These are phyloP conservation scores for Annona cherimola DNA, from an alignment of 164 flowering plant genomes.

Conservation along the genomic window DNA sequence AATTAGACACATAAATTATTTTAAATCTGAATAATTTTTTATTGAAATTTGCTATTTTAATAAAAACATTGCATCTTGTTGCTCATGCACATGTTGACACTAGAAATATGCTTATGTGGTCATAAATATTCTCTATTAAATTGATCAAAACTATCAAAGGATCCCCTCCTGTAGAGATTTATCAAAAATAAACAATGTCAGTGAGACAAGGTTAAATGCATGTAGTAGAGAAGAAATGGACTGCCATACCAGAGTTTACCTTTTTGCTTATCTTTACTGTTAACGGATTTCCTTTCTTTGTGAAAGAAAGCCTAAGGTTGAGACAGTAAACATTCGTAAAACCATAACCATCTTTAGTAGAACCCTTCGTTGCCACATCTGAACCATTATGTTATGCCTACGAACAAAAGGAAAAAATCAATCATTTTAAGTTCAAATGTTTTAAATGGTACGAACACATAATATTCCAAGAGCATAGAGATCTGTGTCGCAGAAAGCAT, in stretches of 20 bases:
- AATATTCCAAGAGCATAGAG: too few species aligned
- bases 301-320: conserved; percentile 52
- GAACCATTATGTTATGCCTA: conserved; percentile 85
- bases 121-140: too few species aligned
- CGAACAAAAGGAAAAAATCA: conserved; percentile 1
- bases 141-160: too few species aligned
- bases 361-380: conserved; percentile 44
- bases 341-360: conserved; percentile 59
- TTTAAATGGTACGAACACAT: too few species aligned
- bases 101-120: neutral
- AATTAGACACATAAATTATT: too few species aligned
- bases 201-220: too few species aligned
- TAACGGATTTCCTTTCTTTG: conserved; percentile 48
- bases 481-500: neutral
- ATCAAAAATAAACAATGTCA: too few species aligned
- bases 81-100: neutral
- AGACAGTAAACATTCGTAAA: conserved; percentile 83
- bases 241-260: conserved; percentile 33
- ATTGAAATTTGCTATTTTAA: neutral
- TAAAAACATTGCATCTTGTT: neutral
- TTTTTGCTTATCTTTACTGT: conserved; percentile 79
- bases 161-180: too few species aligned
- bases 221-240: too few species aligned
- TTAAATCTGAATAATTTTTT: too few species aligned
- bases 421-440: neutral